A percentile compares a stretch with the other conserved stretches of the same genome.
Evolutionary conservation across 305 asterid genomes (phyloP).

Genomic region (Rubia balearica): DNA sequence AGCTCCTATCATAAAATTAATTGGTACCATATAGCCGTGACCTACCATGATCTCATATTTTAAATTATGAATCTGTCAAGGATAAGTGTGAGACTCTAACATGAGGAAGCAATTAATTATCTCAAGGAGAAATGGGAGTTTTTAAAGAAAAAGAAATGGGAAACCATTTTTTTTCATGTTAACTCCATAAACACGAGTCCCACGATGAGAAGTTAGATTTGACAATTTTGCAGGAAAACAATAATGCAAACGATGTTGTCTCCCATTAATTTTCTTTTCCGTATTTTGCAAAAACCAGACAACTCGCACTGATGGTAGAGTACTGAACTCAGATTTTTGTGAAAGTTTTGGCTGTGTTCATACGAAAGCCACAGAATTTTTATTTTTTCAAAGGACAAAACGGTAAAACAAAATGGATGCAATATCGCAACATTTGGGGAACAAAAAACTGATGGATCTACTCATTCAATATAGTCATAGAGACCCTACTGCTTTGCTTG

Average conservation of each 20-base stretch:
- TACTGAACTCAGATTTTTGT: neutral
- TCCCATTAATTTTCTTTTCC: conserved; percentile 10
- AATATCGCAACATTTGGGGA: conserved; percentile 8
- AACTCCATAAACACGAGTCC: conserved; percentile 8
- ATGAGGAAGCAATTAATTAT: no score
- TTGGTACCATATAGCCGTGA: no score
- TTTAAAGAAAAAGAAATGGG: neutral
- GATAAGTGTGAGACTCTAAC: no score
- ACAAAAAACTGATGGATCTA: conserved; percentile 4
- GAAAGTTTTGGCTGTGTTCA: neutral
- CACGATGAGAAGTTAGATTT: conserved; percentile 19
- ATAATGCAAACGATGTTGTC: conserved; percentile 23
- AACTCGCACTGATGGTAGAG: neutral
- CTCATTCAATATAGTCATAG: neutral
- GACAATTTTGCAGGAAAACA: conserved; percentile 18
- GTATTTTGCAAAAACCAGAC: neutral
- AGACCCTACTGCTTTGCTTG: conserved; percentile 1
- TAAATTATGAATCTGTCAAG: no score
- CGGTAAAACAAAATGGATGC: neutral
- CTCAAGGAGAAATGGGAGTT: neutral
- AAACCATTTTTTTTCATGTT: neutral
- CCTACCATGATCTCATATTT: no score
- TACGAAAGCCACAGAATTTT: neutral
- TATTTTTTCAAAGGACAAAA: conserved; percentile 1
- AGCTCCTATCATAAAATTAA: no score